Base-by-base conservation (phyloP, 345 rosid genomes). In the Raphanus sativus region DNA sequence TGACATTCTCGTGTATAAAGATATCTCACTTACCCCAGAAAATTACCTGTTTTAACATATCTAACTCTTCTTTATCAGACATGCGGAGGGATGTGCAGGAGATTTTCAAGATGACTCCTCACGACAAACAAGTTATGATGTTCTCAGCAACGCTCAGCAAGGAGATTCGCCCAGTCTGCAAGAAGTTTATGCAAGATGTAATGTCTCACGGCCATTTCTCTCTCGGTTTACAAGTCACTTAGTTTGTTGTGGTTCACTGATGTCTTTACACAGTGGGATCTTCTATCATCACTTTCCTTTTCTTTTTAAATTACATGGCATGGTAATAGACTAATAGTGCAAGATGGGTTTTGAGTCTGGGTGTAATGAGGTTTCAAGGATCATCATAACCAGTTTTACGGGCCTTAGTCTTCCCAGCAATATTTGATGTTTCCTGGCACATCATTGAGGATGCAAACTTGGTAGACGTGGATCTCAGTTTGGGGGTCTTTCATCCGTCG, bases 101-200 rank as follows among this genome's bases (percentile, higher is more conserved):
- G 86, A 95, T 96, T 26, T 96, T 96, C 85, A 96, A 96, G 86
- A 85, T 91, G 99, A 96, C 99, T 26, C 99, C 99, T 29, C 98
- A 93, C 56, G 99, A 96, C 69, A 96, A 96, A 84, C 99, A 96
- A 86, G 99, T 96, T 16, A 96, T 96, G 99, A 96, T 96, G 99
- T 96, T 96, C 81, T 96, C 98, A 68, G 98, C 99, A 15, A 96
- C 99, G 0, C 99, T 96, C 83, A 96, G 98, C 97, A 96, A 96
- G 83, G 98, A 96, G 80, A 95, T 96, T 71, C 99, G 98, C 79
- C 98, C 98, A 0, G 95, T 96, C 84, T 96, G 99, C 99, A 93
- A 96, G 86, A 96, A 93, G 65, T 96, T 96, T 74, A 96, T 96
- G 99, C 99, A 93, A 93, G 98, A 96, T 93, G 98, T 96, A 96